Evolutionary conservation across 305 asterid species (phyloP).

Genomic region (Stenogyne calaminthoides): DNA sequence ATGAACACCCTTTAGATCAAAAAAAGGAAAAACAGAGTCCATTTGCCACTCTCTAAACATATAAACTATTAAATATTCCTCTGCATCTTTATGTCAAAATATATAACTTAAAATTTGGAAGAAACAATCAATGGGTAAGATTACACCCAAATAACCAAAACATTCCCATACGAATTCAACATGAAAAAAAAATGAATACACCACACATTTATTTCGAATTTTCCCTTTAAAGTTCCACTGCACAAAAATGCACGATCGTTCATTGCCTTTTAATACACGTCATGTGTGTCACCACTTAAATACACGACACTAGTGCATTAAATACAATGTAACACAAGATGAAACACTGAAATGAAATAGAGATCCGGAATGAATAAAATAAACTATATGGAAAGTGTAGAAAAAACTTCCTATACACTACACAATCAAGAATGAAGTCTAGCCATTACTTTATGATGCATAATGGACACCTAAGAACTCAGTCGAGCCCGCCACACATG

Average conservation of each 20-base stretch:
- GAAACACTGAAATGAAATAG: neutral
- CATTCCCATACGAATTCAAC: neutral
- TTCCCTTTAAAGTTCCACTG: conserved; percentile 20
- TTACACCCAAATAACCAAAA: neutral
- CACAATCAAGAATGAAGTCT: neutral
- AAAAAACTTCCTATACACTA: conserved; percentile 11
- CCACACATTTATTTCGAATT: conserved; percentile 10
- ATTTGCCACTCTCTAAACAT: too few species aligned
- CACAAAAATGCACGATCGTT: conserved; percentile 3
- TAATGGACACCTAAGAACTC: neutral
- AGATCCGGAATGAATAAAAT: neutral
- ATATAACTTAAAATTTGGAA: too few species aligned
- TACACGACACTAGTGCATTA: neutral
- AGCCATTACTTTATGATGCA: neutral
- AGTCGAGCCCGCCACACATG: neutral
- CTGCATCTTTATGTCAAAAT: too few species aligned
- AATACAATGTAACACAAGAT: neutral
- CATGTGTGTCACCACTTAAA: neutral
- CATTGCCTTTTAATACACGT: neutral
- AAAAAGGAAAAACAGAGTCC: neutral
- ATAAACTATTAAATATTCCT: too few species aligned
- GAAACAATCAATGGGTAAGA: too few species aligned
- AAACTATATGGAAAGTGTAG: neutral
- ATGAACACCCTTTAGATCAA: too few species aligned
- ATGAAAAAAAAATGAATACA: neutral